Percentiles rank a stretch among this genome's conserved stretches.
phyloP scores from a whole-genome alignment of 2,329 filamentous ascomycete genomes.

The Neophaeococcomyces aloes region DNA sequence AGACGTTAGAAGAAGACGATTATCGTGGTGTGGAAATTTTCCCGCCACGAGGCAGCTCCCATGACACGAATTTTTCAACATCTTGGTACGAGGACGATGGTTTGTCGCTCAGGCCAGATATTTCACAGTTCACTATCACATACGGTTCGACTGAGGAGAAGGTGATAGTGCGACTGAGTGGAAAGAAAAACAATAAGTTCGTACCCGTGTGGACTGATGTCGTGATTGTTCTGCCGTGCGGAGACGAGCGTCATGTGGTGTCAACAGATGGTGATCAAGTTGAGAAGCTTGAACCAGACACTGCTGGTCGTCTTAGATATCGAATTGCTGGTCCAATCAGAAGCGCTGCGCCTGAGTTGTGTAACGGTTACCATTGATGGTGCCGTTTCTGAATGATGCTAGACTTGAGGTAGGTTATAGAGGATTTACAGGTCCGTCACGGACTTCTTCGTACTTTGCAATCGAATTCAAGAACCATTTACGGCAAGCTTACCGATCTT shows the following conservation, averaged over 20 bases:
- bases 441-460: too few relatives aligned
- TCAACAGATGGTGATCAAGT: conserved; percentile 26
- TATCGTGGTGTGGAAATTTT: conserved; percentile 50
- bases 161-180: conserved; percentile 34
- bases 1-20: conserved; percentile 41
- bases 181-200: conserved; percentile 33
- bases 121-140: conserved; percentile 34
- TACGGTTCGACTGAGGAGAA: conserved; percentile 38
- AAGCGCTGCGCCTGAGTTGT: background rate
- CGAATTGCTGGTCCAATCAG: background rate
- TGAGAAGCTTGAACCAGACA: conserved; percentile 1
- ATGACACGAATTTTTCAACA: conserved; percentile 30
- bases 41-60: conserved; percentile 36
- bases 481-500: too few relatives aligned
- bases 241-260: conserved; percentile 36
- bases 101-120: conserved; percentile 34
- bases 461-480: too few relatives aligned
- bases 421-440: too few relatives aligned
- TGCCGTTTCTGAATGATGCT: too few relatives aligned
- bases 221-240: conserved; percentile 41
- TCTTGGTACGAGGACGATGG: conserved; percentile 51
- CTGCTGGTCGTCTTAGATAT: background rate
- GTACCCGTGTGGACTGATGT: conserved; percentile 41
- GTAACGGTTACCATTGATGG: conserved; percentile 1
- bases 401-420: too few relatives aligned